Base-by-base conservation (phyloP, 2,329 filamentous ascomycete genomes). In the Biscogniauxia marginata region DNA sequence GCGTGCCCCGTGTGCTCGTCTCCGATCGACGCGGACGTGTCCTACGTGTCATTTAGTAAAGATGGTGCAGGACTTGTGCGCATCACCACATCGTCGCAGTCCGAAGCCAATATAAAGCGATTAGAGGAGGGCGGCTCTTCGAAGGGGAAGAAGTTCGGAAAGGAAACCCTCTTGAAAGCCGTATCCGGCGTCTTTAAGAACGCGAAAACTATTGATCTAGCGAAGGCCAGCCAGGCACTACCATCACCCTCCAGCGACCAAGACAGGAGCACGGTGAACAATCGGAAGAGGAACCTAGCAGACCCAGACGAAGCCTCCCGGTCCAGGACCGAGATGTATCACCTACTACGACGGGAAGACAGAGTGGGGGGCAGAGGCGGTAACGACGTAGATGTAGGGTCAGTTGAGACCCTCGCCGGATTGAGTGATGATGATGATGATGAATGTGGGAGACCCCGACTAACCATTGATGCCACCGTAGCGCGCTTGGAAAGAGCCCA, bases 401-500 rank as follows among this genome's bases (percentile, higher is more conserved):
- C 61, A 55, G 49, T 63, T 57, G 60, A 61, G 47, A 58, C 55
- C 47, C 47, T 53, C 44, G 51, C 45, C 7, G 53, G 20, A 23
- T 13, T 56, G 48, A 63, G 60, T 46, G 57, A 57, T 23, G 56
- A 16, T n/a, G 30, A 39, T 39, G 30, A 16, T 39, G 30, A 57
- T 20, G 58, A 53, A 8, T 54, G 58, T 23, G 54, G 50, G 16
- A 58, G 53, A 24, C 60, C 61, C 19, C 53, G 44, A 46, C 56
- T 63, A 48, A 55, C 50, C 5, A 46, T 69, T 46, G 63, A 66
- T 23, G 61, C 60, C 24, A 57, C 58, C 11, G 59, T 63, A 52
- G 63, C 62, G 19, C 56, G 67, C 45, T 46, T 70, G 11, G 58
- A 53, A 16, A 60, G 67, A 52, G 67, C 66, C 3, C 60, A 62